Percentiles rank a stretch among this genome's conserved stretches.
Conservation (phyloP, 2,329 filamentous ascomycete genomes). For the Huntiella savannae region DNA sequence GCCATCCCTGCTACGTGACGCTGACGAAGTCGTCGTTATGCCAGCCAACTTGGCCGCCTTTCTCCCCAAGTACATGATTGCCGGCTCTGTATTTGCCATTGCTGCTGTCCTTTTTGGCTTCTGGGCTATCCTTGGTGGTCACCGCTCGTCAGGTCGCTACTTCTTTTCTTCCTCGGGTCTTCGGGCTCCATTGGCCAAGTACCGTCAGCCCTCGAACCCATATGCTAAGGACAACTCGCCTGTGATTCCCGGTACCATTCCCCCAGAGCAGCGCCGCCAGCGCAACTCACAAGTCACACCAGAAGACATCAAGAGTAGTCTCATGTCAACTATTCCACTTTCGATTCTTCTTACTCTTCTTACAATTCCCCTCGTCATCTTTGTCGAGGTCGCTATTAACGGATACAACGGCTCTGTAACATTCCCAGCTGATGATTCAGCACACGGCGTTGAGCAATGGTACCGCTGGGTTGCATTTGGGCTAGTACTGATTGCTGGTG, state of each 20-base stretch:
- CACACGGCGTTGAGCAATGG: conserved; percentile 7
- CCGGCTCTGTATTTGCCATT: conserved; percentile 7
- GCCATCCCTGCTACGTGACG: conserved; percentile 7
- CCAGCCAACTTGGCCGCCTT: conserved; percentile 9
- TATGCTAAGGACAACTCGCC: conserved; percentile 10
- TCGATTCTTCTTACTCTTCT: conserved; percentile 7
- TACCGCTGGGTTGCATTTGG: conserved; percentile 10
- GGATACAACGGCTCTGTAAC: conserved; percentile 9
- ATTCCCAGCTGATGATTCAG: conserved; percentile 3
- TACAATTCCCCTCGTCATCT: conserved; percentile 9
- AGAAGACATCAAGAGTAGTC: not conserved
- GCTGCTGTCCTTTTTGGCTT: conserved; percentile 7
- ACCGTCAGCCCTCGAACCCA: conserved; percentile 4
- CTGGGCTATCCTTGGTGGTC: conserved; percentile 10
- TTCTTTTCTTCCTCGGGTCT: conserved; percentile 6
- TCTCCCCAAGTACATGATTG: conserved; percentile 10
- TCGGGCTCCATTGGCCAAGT: conserved; percentile 6
- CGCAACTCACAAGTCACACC: conserved; percentile 2
- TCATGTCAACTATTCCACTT: conserved; percentile 7
- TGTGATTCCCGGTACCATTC: conserved; percentile 9
- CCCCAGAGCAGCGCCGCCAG: conserved; percentile 7
- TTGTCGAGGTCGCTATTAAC: conserved; percentile 9
- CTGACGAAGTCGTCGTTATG: conserved; percentile 7
- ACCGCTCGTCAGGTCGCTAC: conserved; percentile 9
- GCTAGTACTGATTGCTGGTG: conserved; percentile 6